Conservation (phyloP, 164 flowering plant species). For the Magnolia sinica region DNA sequence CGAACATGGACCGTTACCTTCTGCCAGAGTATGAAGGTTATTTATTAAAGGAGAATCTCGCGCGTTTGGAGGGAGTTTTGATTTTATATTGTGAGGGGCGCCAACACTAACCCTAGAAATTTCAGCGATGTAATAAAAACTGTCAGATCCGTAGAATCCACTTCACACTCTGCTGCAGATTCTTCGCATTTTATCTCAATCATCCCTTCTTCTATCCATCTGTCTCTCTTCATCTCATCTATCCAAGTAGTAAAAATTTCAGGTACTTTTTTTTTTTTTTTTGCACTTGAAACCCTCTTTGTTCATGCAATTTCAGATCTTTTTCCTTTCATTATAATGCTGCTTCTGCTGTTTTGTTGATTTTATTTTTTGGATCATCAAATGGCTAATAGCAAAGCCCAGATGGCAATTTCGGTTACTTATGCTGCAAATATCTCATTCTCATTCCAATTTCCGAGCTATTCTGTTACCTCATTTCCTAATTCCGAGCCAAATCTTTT, state of each 20-base stretch:
- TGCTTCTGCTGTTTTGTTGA: too few relatives aligned
- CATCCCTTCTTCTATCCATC: not conserved
- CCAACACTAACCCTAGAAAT: constrained; percentile 19
- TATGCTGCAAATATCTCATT: too few relatives aligned
- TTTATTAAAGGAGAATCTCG: not conserved
- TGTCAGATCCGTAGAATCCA: constrained; percentile 10
- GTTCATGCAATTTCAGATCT: too few relatives aligned
- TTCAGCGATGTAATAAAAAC: not conserved
- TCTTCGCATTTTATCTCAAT: not conserved
- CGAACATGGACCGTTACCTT: not conserved
- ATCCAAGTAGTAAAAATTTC: constrained; percentile 1
- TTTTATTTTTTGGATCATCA: too few relatives aligned
- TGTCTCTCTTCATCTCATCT: not conserved
- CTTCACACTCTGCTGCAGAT: not conserved
- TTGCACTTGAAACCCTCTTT: too few relatives aligned
- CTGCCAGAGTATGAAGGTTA: not conserved
- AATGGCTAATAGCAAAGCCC: not conserved
- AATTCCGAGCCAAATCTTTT: not conserved
- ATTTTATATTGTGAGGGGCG: constrained; percentile 15
- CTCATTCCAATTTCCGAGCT: not conserved
- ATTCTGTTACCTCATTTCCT: not conserved
- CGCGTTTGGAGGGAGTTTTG: constrained; percentile 32
- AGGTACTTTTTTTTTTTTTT: not conserved
- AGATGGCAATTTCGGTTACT: not conserved
- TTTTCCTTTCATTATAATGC: too few relatives aligned